A percentile compares a stretch with the other conserved stretches of the same genome.
phyloP scores from a whole-genome alignment of 2,329 filamentous ascomycete genomes.

The Colletotrichum falcatum region DNA sequence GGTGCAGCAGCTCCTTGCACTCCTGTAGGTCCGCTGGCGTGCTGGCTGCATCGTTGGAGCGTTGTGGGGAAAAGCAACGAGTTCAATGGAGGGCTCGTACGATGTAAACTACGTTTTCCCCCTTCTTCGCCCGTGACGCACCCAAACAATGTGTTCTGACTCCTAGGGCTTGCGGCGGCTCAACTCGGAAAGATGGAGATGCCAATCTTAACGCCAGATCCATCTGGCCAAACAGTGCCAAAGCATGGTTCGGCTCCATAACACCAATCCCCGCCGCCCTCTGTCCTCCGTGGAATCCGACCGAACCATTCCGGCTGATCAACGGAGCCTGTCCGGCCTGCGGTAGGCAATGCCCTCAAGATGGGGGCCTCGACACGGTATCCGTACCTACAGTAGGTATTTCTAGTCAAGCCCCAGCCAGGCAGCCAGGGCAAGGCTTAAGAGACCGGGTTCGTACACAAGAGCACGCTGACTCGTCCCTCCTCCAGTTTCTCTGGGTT shows the following conservation, averaged over 20 bases:
- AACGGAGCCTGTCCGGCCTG: conserved; percentile 36
- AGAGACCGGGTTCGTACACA: conserved; percentile 14
- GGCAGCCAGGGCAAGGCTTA: no score
- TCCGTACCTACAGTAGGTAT: no score
- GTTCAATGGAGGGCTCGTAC: background rate
- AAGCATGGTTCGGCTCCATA: conserved; percentile 20
- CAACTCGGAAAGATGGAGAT: conserved; percentile 30
- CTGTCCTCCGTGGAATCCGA: conserved; percentile 10
- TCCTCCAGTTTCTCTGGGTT: conserved; percentile 21
- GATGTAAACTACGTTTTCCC: background rate
- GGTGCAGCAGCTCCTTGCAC: background rate
- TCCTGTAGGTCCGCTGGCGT: conserved; percentile 6
- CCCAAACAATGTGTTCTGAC: background rate
- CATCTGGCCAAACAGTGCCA: conserved; percentile 27
- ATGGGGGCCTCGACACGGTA: conserved; percentile 26
- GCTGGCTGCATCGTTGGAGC: conserved; percentile 10
- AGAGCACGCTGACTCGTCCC: conserved; percentile 31
- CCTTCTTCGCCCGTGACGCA: background rate
- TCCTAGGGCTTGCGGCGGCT: conserved; percentile 35
- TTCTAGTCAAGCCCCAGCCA: background rate
- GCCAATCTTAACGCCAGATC: conserved; percentile 30
- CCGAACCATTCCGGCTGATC: conserved; percentile 33
- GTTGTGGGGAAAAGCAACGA: conserved; percentile 7
- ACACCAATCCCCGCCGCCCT: conserved; percentile 21
- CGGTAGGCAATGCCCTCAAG: background rate